Evolutionary conservation across 73 alveolate species (phyloP), one percentile per base, ranked within the genome.

Genomic region (Tetrahymena malaccensis): DNA sequence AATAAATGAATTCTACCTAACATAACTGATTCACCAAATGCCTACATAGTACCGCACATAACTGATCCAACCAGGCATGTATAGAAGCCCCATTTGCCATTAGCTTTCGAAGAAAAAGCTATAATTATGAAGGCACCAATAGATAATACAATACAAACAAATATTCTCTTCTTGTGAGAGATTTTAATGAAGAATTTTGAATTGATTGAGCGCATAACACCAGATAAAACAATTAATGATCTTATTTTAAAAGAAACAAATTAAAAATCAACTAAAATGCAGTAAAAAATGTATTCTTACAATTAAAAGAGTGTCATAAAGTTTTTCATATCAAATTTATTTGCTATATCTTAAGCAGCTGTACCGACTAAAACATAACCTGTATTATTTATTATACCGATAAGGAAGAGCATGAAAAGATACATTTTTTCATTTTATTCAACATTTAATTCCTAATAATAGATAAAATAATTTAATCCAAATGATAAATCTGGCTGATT

Each of bases 1-100:
- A 1, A 70, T 27, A n/a, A 19, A 27, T 70, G 12, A 8, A 70
- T 70, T 27, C 17, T 70, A 70, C 89, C 89, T 70, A 95, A 83
- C 97, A 95, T 95, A 10, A 94, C 94, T 1, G 97, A 70, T 34
- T 95, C 97, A 31, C 97, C 97, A 95, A 95, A 95, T 17, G 97
- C 94, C 55, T 95, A 34, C 97, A 95, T 95, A 11, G 95, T 55
- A 34, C 97, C 97, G 35, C 97, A 95, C 94, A 95, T 43, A 10
- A 94, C 94, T 13, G 97, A 85, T 1, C 97, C 97, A 17, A 95
- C 27, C 10, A 95, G 70, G 34, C 95, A 43, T 35, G 94, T 57
- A 33, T 89, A 95, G 85, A 95, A 95, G 55, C 95, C 97, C 43
- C 94, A 95, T 19, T 89, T 83, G 12, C 94, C 94, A 85, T 37